Evolutionary conservation across 257 asterid genomes (phyloP).

Genomic region (Capsicum baccatum): DNA sequence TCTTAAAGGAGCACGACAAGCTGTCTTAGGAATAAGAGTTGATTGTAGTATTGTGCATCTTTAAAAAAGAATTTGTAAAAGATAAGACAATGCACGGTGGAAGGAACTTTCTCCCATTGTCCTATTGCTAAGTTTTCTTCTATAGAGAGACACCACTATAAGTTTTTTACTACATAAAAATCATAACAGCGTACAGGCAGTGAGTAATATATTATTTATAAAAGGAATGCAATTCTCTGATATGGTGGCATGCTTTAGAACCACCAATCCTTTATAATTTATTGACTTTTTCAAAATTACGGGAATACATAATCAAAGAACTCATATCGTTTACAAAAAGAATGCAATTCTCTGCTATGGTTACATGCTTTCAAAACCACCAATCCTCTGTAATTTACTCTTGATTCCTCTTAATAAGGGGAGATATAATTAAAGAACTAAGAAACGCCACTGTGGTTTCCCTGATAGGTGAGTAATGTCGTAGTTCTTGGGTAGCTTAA

Average conservation of each 20-base stretch:
- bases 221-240: background rate
- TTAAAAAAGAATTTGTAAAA: background rate
- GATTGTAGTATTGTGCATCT: background rate
- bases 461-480: constrained; percentile 1
- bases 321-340: background rate
- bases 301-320: background rate
- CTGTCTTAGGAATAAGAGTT: background rate
- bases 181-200: background rate
- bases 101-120: background rate
- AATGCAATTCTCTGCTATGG: background rate
- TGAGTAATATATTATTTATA: background rate
- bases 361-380: background rate
- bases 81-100: background rate
- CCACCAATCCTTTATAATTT: background rate
- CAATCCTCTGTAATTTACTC: constrained; percentile 7
- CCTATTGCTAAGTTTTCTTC: background rate
- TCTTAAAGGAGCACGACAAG: background rate
- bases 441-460: background rate
- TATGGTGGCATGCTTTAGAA: background rate
- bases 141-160: background rate
- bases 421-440: background rate
- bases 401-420: background rate
- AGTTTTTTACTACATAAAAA: background rate
- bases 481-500: background rate
- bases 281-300: background rate